Evolutionary conservation across 768 basidiomycete species (phyloP).

Genomic region (Boletus tomentosulus): DNA sequence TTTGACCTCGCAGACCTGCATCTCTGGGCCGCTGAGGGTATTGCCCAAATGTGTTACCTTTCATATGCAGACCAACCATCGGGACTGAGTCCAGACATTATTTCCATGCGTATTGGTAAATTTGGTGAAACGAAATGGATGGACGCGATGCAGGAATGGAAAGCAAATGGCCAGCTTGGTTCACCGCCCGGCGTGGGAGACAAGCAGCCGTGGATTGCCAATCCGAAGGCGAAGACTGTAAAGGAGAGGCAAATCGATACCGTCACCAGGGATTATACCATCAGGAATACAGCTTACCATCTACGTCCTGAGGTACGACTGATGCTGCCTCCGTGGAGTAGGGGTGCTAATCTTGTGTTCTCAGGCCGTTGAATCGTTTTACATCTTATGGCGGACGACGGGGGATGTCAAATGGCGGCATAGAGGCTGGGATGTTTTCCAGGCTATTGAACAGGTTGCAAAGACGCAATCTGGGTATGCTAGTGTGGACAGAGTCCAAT

Average conservation of each 20-base stretch:
- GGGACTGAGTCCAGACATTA: conserved; percentile 62
- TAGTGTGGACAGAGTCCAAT: conserved; percentile 47
- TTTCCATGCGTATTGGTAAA: conserved; percentile 34
- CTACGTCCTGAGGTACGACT: conserved; percentile 64
- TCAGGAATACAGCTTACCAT: conserved; percentile 46
- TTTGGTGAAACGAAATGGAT: conserved; percentile 25
- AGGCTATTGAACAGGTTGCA: conserved; percentile 58
- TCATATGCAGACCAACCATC: conserved; percentile 68
- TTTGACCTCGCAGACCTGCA: conserved; percentile 63
- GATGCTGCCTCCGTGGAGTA: background rate
- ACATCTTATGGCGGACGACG: conserved; percentile 66
- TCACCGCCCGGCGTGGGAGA: conserved; percentile 52
- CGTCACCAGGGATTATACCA: conserved; percentile 49
- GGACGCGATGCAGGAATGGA: conserved; percentile 44
- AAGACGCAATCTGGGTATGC: conserved; percentile 63
- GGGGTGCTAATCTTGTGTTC: background rate
- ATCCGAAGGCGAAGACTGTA: conserved; percentile 16
- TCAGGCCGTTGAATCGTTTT: conserved; percentile 72
- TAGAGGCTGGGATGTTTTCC: conserved; percentile 67
- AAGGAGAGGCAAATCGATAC: conserved; percentile 20
- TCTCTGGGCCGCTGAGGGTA: conserved; percentile 71
- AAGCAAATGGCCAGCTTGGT: conserved; percentile 40
- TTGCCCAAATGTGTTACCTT: conserved; percentile 67
- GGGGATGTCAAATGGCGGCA: conserved; percentile 66
- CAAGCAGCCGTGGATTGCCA: conserved; percentile 26